Conservation (phyloP, 129 eudicot species). For the Artemisia argyi region DNA sequence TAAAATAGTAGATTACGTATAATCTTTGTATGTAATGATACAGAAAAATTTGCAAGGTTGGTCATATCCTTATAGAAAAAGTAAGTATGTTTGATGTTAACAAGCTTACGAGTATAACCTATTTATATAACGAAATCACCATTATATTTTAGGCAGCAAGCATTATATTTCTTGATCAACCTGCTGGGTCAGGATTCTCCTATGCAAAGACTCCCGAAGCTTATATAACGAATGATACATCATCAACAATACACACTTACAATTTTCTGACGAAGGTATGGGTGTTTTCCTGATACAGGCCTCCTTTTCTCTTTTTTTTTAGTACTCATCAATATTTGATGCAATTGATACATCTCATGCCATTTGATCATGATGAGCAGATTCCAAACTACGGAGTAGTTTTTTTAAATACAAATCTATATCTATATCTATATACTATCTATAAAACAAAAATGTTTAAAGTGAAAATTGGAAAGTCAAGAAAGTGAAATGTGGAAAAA, state of each 20-base stretch:
- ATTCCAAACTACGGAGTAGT: neutral
- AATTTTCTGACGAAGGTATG: conserved; percentile 33
- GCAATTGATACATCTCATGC: neutral
- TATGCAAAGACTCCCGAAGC: conserved; percentile 22
- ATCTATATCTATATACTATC: no score
- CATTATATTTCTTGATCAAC: conserved; percentile 37
- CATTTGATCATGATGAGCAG: neutral
- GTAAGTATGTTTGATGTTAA: neutral
- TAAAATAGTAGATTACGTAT: neutral
- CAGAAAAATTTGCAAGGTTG: neutral
- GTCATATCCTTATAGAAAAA: neutral
- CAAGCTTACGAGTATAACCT: neutral
- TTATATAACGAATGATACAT: conserved; percentile 21
- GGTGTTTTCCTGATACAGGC: neutral
- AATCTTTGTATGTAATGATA: no score
- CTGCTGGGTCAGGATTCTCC: conserved; percentile 35
- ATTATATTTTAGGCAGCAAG: conserved; percentile 25
- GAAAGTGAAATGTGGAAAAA: no score
- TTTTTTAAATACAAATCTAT: no score
- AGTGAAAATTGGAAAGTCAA: no score
- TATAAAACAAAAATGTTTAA: no score
- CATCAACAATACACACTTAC: conserved; percentile 20
- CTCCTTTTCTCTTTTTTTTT: neutral
- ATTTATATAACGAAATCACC: neutral
- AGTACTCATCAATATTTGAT: neutral